Conservation (phyloP, 2,329 filamentous ascomycete species). For the Phialocephala subalpina region DNA sequence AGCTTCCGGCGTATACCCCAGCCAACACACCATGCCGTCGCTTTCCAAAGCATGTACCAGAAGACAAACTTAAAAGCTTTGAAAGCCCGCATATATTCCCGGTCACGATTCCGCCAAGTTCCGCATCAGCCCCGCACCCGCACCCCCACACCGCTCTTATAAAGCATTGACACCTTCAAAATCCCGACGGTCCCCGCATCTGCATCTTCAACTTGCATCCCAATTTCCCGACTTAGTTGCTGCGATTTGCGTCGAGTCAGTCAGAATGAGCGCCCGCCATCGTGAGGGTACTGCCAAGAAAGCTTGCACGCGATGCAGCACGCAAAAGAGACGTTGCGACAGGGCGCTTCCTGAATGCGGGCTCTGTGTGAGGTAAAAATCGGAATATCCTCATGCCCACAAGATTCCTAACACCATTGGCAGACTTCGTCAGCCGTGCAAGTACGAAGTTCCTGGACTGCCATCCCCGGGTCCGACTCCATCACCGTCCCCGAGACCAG, state of each 20-base stretch:
- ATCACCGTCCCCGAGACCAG: slow-evolving; percentile 23
- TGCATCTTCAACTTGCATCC: background rate
- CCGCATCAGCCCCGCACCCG: slow-evolving; percentile 19
- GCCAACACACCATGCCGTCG: background rate
- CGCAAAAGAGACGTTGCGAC: slow-evolving; percentile 34
- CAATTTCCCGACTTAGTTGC: background rate
- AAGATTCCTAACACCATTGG: slow-evolving; percentile 24
- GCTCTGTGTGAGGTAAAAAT: slow-evolving; percentile 30
- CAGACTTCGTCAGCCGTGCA: slow-evolving; percentile 30
- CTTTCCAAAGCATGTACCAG: background rate
- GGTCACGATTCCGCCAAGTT: slow-evolving; percentile 28
- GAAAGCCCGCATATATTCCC: slow-evolving; percentile 25
- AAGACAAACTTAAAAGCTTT: background rate
- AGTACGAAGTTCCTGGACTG: slow-evolving; percentile 16
- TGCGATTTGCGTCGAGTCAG: background rate
- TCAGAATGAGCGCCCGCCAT: slow-evolving; percentile 23
- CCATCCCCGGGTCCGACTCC: background rate
- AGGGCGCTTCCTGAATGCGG: slow-evolving; percentile 31
- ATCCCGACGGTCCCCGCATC: slow-evolving; percentile 27
- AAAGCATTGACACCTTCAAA: slow-evolving; percentile 24
- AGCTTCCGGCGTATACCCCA: background rate
- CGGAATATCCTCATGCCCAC: too few species aligned
- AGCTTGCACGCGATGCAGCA: slow-evolving; percentile 34
- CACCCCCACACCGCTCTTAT: slow-evolving; percentile 18
- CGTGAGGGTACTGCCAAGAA: slow-evolving; percentile 24